Percentiles rank a stretch among this genome's conserved stretches.
These are phyloP conservation scores for Monsonia emarginata DNA, from an alignment of 441 rosid genomes.

Conservation along the genomic window DNA sequence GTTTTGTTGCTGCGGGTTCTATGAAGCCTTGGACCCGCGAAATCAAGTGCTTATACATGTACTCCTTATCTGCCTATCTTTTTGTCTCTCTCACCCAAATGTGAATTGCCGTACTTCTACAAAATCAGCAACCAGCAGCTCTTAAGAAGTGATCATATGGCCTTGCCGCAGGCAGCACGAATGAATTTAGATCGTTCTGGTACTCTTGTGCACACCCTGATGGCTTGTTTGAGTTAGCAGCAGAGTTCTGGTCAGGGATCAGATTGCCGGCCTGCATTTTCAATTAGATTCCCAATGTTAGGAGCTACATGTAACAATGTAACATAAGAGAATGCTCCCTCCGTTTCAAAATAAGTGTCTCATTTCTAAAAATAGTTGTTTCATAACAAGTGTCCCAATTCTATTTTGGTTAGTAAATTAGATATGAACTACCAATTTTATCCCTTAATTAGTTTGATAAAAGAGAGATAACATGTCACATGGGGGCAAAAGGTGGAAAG, in stretches of 20 bases:
- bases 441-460: no score
- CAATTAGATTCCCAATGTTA: not conserved
- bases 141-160: conserved; percentile 82
- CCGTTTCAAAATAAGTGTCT: no score
- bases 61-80: not conserved
- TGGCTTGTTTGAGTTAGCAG: conserved; percentile 20
- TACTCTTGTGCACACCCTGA: conserved; percentile 38
- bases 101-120: not conserved
- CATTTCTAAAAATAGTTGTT: no score
- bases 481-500: no score
- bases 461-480: no score
- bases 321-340: no score
- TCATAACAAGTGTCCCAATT: no score
- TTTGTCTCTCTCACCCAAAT: not conserved
- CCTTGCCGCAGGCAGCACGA: conserved; percentile 68
- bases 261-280: conserved; percentile 40
- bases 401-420: no score
- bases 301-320: no score
- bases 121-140: conserved; percentile 84
- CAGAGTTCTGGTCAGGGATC: conserved; percentile 26
- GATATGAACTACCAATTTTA: no score
- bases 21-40: not conserved
- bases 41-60: not conserved
- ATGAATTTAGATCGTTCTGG: conserved; percentile 37
- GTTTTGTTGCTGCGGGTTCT: not conserved